These are phyloP conservation scores for Paecilomyces sp. DNA, from an alignment of 2,329 filamentous ascomycete genomes.

Conservation along the genomic window DNA sequence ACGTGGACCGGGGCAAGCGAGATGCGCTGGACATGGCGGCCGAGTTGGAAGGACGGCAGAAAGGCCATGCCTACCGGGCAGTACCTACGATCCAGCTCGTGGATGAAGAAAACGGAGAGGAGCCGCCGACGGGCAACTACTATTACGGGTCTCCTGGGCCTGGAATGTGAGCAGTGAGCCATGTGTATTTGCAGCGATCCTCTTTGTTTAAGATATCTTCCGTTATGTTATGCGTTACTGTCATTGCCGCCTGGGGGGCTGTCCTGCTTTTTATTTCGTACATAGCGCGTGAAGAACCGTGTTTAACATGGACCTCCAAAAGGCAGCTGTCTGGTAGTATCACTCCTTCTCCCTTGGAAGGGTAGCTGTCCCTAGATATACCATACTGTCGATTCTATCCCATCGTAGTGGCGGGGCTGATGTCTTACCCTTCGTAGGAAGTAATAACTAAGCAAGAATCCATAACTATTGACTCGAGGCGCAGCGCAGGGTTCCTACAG, in stretches of 20 bases:
- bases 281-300: not conserved
- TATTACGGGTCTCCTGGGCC: not conserved
- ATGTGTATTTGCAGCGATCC: not conserved
- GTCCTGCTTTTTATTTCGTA: not conserved
- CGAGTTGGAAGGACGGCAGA: slow-evolving; percentile 30
- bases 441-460: not conserved
- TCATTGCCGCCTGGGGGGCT: not conserved
- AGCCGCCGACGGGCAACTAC: not conserved
- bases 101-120: slow-evolving; percentile 2
- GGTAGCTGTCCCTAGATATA: not conserved
- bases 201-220: not conserved
- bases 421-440: not conserved
- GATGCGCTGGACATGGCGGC: slow-evolving; percentile 61
- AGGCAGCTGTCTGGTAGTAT: not conserved
- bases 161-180: slow-evolving; percentile 1
- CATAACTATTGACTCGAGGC: no score
- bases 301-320: not conserved
- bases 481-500: no score
- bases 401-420: not conserved
- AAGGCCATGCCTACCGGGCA: slow-evolving; percentile 15
- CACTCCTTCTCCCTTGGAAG: not conserved
- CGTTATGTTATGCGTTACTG: not conserved
- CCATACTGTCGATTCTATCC: not conserved
- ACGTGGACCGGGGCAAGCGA: slow-evolving; percentile 70
- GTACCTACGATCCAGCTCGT: slow-evolving; percentile 7